These are phyloP conservation scores for Coriolopsis trogii DNA, from an alignment of 1,284 basidiomycete species.

Conservation along the genomic window DNA sequence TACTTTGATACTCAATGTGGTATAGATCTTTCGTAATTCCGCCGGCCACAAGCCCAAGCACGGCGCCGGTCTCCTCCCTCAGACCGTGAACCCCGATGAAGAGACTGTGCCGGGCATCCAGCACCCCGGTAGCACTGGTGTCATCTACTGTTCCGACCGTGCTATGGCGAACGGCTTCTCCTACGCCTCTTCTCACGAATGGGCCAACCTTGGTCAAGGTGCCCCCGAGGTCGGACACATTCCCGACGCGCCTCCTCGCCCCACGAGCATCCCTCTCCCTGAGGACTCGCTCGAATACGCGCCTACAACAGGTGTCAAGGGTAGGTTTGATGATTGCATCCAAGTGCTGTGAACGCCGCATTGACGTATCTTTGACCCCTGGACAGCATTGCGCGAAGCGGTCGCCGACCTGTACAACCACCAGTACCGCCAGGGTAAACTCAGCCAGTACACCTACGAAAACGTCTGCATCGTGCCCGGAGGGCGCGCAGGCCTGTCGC, in stretches of 20 bases:
- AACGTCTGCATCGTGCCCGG: slow-evolving; percentile 93
- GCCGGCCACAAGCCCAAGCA: slow-evolving; percentile 66
- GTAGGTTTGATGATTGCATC: slow-evolving; percentile 37
- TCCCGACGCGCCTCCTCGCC: slow-evolving; percentile 72
- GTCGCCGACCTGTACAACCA: slow-evolving; percentile 88
- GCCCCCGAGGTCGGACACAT: slow-evolving; percentile 89
- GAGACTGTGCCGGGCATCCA: slow-evolving; percentile 85
- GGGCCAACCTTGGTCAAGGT: slow-evolving; percentile 87
- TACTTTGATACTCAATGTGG: background rate
- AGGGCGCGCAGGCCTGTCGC: slow-evolving; percentile 85
- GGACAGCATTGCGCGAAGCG: slow-evolving; percentile 62
- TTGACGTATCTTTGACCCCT: slow-evolving; percentile 18
- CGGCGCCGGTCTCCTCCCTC: slow-evolving; percentile 50
- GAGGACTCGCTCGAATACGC: slow-evolving; percentile 89
- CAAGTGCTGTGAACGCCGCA: slow-evolving; percentile 15
- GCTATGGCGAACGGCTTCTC: slow-evolving; percentile 90
- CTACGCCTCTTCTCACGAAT: slow-evolving; percentile 75
- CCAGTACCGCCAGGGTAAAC: slow-evolving; percentile 81
- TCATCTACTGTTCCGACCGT: slow-evolving; percentile 88
- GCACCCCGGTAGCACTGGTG: slow-evolving; percentile 76
- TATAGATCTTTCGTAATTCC: slow-evolving; percentile 69
- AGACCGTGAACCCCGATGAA: slow-evolving; percentile 75
- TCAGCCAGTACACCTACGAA: slow-evolving; percentile 85
- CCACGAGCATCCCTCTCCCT: slow-evolving; percentile 63
- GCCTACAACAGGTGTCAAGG: slow-evolving; percentile 90